Base-by-base conservation (phyloP, 352 stramenopile genomes). In the Globisporangium heterothallicum region DNA sequence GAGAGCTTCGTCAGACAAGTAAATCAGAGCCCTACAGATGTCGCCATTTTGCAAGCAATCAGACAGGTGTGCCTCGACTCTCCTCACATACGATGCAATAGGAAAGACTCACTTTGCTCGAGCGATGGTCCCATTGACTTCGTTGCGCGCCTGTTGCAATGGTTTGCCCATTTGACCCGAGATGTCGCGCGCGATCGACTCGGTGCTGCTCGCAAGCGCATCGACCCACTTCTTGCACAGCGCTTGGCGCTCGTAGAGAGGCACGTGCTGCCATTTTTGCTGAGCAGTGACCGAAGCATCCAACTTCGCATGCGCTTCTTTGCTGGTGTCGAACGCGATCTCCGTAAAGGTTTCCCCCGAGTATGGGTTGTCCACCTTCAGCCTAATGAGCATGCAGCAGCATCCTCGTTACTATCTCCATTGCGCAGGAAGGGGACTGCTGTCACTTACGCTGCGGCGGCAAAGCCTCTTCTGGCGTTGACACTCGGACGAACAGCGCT, bases 121-220 rank as follows among this genome's bases (percentile, higher is more conserved):
- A 25, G 74, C 74, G 42, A 86, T 82, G 22, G 78, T 85, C 30
- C 74, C 80, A 38, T 84, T 82, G 48, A 90, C 59, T 66, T 91
- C 82, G 61, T 86, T 86, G 56, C 61, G 74, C 25, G 78, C 73
- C 49, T 93, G 80, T 49, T 78, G 64, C 21, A 94, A 52, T 2
- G 84, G 79, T 57, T 94, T 94, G 35, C 84, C 84, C 84, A 92
- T 94, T 67, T 88, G 79, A 24, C 77, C 71, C 7, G 81, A 87
- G 57, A 94, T 92, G 27, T 94, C 83, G 24, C 68, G 38, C 2
- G 75, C 76, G 42, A 94, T 88, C 24, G 64, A 54, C 30, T 88
- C 74, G 13, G 68, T 65, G 42, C 79, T 74, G 40, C 56, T 76
- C 12, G 72, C 65, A n/a, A 90, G 64, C 24, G 64, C 70, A 21